These are phyloP conservation scores for Venturia effusa DNA, from an alignment of 2,329 filamentous ascomycete species.

Conservation along the genomic window DNA sequence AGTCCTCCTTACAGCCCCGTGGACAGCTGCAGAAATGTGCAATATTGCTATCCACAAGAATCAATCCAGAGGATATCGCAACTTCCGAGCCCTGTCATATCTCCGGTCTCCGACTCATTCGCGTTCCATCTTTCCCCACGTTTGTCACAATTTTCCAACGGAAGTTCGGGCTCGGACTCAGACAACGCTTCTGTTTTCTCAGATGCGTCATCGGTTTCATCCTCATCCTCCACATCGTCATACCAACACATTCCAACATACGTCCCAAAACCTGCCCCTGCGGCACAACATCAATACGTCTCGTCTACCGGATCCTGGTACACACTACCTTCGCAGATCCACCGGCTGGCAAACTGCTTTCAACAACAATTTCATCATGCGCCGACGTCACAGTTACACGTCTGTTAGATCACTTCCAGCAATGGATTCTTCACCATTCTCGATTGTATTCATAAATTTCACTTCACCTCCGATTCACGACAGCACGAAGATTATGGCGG, in stretches of 20 bases:
- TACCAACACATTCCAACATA: constrained; percentile 1
- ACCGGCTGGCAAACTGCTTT: constrained; percentile 8
- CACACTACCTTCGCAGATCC: constrained; percentile 8
- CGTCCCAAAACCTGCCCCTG: neutral
- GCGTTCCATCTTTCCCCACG: constrained; percentile 21
- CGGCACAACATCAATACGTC: constrained; percentile 11
- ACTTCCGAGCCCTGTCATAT: constrained; percentile 20
- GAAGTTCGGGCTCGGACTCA: constrained; percentile 27
- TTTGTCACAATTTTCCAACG: constrained; percentile 13
- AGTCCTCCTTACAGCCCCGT: constrained; percentile 6
- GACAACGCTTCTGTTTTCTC: constrained; percentile 31
- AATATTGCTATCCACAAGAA: neutral
- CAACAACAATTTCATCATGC: constrained; percentile 9
- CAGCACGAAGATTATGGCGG: neutral
- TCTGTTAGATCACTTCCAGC: constrained; percentile 8
- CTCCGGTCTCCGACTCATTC: constrained; percentile 17
- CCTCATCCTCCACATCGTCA: constrained; percentile 10
- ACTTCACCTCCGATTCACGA: neutral
- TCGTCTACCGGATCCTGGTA: constrained; percentile 7
- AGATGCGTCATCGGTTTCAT: constrained; percentile 11
- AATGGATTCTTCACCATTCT: neutral
- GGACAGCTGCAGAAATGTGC: neutral
- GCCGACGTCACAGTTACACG: constrained; percentile 8
- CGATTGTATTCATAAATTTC: neutral
- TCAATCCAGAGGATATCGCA: constrained; percentile 16